These are phyloP conservation scores for Pestalotiopsis sp. DNA, from an alignment of 2,329 filamentous ascomycete genomes.

Conservation along the genomic window DNA sequence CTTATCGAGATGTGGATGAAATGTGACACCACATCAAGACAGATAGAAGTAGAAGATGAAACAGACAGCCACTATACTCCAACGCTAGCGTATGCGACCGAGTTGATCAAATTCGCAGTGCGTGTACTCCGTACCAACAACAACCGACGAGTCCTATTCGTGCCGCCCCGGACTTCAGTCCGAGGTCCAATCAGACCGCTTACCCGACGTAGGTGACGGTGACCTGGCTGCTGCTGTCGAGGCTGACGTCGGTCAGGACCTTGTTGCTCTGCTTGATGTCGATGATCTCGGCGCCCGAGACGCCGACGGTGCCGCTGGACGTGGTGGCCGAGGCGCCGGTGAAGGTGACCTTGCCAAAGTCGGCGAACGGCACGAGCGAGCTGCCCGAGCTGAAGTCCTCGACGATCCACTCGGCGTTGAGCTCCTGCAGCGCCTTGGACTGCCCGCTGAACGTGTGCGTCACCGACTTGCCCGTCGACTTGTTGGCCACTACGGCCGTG, in stretches of 20 bases:
- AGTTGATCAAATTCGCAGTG: neutral
- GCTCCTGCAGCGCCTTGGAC: conserved; percentile 46
- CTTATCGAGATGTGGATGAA: neutral
- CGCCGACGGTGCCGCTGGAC: conserved; percentile 32
- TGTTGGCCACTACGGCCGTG: conserved; percentile 51
- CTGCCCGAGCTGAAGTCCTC: conserved; percentile 51
- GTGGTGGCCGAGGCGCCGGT: conserved; percentile 37
- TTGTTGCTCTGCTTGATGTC: conserved; percentile 45
- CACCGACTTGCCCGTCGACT: conserved; percentile 51
- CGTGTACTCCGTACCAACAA: neutral
- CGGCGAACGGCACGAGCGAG: conserved; percentile 43
- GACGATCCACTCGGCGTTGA: conserved; percentile 66
- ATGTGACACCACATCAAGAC: neutral
- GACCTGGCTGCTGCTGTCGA: conserved; percentile 18
- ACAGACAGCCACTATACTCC: neutral
- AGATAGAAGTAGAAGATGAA: neutral
- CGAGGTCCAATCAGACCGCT: too few relatives aligned
- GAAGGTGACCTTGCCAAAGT: conserved; percentile 50
- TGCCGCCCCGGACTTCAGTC: too few relatives aligned
- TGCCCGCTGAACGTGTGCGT: conserved; percentile 53
- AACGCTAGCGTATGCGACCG: neutral
- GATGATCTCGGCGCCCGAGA: conserved; percentile 41
- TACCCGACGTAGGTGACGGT: conserved; percentile 24
- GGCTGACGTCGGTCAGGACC: conserved; percentile 31
- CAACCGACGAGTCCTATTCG: too few relatives aligned